phyloP scores from a whole-genome alignment of 306 rosid genomes.

The Canavalia gladiata region DNA sequence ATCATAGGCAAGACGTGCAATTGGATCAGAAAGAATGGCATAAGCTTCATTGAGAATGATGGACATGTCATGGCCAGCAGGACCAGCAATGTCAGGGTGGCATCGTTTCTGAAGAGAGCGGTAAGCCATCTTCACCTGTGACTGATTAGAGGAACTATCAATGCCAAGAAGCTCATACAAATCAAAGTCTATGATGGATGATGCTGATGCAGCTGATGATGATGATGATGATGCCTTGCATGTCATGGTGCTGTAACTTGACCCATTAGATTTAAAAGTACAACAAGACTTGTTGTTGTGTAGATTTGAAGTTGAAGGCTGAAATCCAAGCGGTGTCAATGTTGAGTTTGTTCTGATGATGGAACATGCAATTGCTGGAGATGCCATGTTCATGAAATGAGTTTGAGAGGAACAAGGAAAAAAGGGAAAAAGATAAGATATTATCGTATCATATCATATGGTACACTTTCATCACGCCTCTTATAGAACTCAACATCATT shows the following conservation, averaged over 20 bases:
- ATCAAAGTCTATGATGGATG: conserved; percentile 64
- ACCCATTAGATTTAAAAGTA: conserved; percentile 6
- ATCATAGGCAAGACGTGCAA: conserved; percentile 76
- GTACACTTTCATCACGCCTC: background rate
- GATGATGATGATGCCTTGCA: conserved; percentile 61
- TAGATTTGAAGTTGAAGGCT: conserved; percentile 11
- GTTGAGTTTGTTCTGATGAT: conserved; percentile 18
- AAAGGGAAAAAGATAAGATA: conserved; percentile 49
- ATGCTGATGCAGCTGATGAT: conserved; percentile 16
- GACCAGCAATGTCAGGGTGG: conserved; percentile 93
- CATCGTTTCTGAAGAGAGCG: conserved; percentile 87
- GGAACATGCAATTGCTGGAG: conserved; percentile 44
- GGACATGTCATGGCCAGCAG: conserved; percentile 95
- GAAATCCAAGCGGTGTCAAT: background rate
- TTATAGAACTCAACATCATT: background rate
- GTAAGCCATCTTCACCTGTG: conserved; percentile 75
- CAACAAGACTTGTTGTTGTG: conserved; percentile 33
- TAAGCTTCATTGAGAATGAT: conserved; percentile 90
- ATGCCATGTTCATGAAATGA: conserved; percentile 48
- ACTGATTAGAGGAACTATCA: conserved; percentile 70
- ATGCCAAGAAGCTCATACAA: conserved; percentile 90
- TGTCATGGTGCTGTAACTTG: conserved; percentile 26
- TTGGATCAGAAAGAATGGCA: conserved; percentile 81
- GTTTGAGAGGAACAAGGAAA: conserved; percentile 38
- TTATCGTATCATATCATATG: conserved; percentile 9